Evolutionary conservation across 208 protist genomes (phyloP).

Genomic region (Wallacemonas sp.): DNA sequence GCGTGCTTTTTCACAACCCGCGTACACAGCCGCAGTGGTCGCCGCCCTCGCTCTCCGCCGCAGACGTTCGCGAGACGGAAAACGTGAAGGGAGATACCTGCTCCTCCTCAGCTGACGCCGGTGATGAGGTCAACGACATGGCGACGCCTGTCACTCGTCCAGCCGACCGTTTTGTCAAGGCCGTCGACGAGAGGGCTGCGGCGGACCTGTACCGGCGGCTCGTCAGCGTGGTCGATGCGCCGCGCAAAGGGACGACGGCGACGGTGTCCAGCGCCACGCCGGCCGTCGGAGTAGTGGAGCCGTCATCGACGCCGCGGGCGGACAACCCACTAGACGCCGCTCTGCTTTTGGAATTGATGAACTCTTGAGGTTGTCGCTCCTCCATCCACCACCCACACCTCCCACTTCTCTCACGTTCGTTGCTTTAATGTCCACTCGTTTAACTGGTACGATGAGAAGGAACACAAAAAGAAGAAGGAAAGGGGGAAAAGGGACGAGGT

Average conservation of each 20-base stretch:
- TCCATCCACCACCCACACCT: too few species aligned
- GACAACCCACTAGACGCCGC: constrained; percentile 20
- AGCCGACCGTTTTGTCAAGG: not conserved
- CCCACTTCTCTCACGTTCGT: too few species aligned
- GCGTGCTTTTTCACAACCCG: constrained; percentile 83
- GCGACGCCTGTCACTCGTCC: not conserved
- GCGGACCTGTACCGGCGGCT: constrained; percentile 14
- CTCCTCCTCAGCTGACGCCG: not conserved
- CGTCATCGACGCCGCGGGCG: constrained; percentile 39
- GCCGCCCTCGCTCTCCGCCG: constrained; percentile 44
- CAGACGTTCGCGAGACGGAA: constrained; percentile 13
- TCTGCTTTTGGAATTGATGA: constrained; percentile 16
- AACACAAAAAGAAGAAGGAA: too few species aligned
- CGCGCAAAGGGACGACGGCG: constrained; percentile 9
- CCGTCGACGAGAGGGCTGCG: constrained; percentile 8
- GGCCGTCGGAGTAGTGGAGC: constrained; percentile 43
- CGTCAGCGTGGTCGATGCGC: not conserved
- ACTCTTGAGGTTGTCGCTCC: not conserved
- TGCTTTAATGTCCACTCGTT: too few species aligned
- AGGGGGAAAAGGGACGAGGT: too few species aligned
- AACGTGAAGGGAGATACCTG: not conserved
- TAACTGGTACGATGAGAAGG: too few species aligned
- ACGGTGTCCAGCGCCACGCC: constrained; percentile 34
- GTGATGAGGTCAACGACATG: too few species aligned
- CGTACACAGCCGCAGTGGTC: constrained; percentile 66